Conservation (phyloP, 2,329 filamentous ascomycete genomes). For the Sphaerulina populicola region DNA sequence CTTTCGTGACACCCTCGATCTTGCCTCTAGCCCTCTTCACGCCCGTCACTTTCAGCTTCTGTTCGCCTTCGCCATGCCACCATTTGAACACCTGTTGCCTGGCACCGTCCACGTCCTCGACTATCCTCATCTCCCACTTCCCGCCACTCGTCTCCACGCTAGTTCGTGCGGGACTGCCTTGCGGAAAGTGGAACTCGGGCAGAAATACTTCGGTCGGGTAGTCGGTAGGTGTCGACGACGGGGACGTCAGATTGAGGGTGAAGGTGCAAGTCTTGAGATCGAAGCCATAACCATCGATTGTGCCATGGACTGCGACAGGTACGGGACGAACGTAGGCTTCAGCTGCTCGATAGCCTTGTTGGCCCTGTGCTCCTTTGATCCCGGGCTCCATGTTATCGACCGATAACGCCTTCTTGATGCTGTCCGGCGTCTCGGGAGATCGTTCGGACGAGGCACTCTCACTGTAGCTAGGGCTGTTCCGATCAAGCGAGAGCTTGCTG, state of each 20-base stretch:
- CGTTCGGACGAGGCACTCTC: conserved; percentile 45
- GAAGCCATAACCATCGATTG: conserved; percentile 64
- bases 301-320: conserved; percentile 66
- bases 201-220: conserved; percentile 74
- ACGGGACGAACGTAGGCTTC: conserved; percentile 87
- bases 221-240: conserved; percentile 52
- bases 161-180: conserved; percentile 47
- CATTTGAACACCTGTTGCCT: conserved; percentile 68
- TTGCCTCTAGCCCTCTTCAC: conserved; percentile 51
- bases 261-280: conserved; percentile 74
- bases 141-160: conserved; percentile 71
- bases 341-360: conserved; percentile 67
- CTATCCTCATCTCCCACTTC: conserved; percentile 75
- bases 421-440: conserved; percentile 60
- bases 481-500: conserved; percentile 45
- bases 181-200: conserved; percentile 86
- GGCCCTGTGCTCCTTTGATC: conserved; percentile 11
- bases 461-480: conserved; percentile 48
- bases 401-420: conserved; percentile 64
- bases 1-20: conserved; percentile 33
- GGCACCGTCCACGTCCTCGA: conserved; percentile 57
- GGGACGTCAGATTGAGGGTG: conserved; percentile 58
- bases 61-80: conserved; percentile 87
- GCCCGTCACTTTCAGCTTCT: conserved; percentile 68
- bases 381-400: conserved; percentile 40